These are phyloP conservation scores for Fusarium austroafricanum DNA, from an alignment of 2,329 filamentous ascomycete genomes.

Conservation along the genomic window DNA sequence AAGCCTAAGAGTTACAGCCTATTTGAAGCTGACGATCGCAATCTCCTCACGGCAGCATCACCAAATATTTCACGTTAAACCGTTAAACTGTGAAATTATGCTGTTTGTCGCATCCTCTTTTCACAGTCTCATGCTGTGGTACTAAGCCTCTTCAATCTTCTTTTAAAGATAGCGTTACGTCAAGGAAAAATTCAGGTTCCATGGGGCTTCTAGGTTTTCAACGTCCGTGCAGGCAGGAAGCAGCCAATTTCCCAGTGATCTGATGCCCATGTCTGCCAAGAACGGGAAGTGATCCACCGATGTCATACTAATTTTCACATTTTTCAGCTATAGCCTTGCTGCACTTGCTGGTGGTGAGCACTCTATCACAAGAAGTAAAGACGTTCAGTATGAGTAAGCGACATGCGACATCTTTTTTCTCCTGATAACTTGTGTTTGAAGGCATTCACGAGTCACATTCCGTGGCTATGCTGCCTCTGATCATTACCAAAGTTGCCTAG, in stretches of 20 bases:
- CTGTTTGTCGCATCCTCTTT: not conserved
- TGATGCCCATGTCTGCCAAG: not conserved
- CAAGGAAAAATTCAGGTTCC: not conserved
- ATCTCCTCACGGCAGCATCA: not conserved
- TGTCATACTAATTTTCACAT: not conserved
- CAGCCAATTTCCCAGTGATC: constrained; percentile 8
- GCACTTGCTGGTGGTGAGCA: not conserved
- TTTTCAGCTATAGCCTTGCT: not conserved
- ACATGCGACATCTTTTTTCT: too few relatives aligned
- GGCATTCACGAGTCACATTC: not conserved
- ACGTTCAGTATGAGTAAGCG: too few relatives aligned
- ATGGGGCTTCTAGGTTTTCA: constrained; percentile 2
- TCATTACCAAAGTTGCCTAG: constrained; percentile 28
- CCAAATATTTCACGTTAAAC: too few relatives aligned
- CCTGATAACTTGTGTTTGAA: not conserved
- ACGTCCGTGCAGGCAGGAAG: constrained; percentile 10
- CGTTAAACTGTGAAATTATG: not conserved
- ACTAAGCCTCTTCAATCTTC: not conserved
- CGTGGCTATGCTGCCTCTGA: not conserved
- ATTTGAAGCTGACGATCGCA: not conserved
- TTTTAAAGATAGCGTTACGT: not conserved
- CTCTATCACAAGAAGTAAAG: not conserved
- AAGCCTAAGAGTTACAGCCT: constrained; percentile 4
- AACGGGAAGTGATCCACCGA: not conserved
- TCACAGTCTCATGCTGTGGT: not conserved